Evolutionary conservation across 306 rosid genomes (phyloP), one percentile per base, ranked within the genome.

Genomic region (Fagus sylvatica): DNA sequence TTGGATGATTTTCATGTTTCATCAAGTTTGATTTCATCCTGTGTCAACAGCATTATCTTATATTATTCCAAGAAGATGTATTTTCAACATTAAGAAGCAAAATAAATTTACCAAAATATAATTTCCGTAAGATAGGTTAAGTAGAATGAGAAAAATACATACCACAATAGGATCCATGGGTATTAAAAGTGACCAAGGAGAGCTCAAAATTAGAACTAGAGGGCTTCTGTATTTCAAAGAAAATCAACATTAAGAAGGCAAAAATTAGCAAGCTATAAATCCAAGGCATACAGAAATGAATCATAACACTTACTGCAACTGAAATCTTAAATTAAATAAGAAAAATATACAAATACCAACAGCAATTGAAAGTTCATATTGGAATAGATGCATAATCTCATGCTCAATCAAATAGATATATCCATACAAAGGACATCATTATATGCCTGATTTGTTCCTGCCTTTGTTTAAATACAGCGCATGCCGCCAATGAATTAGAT

Each of bases 131-230:
- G 40, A 74, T 8, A 40, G 53, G 41, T 15, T 70, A 67, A 71
- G 41, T 80, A 74, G 64, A 80, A 5, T 30, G 68, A 41, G 76
- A 79, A 87, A 83, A 72, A 51, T 73, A 73, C 79, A 33, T 88
- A 95, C 99, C 97, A 81, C 93, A 95, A 85, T 89, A 93, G 55
- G 96, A 89, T 88, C 99, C 99, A 78, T 90, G 98, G 69, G 98
- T 90, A 82, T 87, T 83, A 84, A 77, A 93, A 15, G 88, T 87
- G 87, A 93, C 98, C 72, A 95, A 53, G 55, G 93, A 88, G 76
- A 91, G 82, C 91, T 95, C 98, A 54, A 86, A 67, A 34, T 73
- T 81, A 80, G 96, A 83, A 72, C 78, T 84, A 7, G 82, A 72
- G 32, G 89, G 87, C 82, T 93, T 93, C 99, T 95, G 98, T 76